phyloP scores from a whole-genome alignment of 1,284 basidiomycete species.

The Blastosporella zonata region DNA sequence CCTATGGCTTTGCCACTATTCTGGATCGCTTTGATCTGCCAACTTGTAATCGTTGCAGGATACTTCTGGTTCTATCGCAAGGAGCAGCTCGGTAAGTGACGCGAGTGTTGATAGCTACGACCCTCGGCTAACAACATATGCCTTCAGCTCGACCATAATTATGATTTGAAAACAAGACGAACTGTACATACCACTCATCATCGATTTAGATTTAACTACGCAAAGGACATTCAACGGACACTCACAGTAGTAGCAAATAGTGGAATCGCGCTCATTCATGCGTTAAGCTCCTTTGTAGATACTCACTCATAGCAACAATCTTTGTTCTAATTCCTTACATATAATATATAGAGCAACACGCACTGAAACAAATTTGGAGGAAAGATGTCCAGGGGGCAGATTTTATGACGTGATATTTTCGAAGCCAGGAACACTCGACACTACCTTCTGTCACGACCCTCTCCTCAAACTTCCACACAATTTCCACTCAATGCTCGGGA shows the following conservation, averaged over 20 bases:
- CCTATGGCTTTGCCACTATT: constrained; percentile 80
- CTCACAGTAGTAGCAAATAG: constrained; percentile 7
- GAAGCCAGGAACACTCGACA: no score
- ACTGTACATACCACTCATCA: constrained; percentile 1
- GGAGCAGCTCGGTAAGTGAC: constrained; percentile 68
- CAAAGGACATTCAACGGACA: constrained; percentile 12
- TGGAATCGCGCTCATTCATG: not conserved
- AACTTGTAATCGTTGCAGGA: constrained; percentile 81
- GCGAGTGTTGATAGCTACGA: not conserved
- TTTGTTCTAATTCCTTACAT: not conserved
- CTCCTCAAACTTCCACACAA: not conserved
- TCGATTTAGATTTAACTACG: constrained; percentile 1
- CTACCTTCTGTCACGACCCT: no score
- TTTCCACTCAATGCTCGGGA: constrained; percentile 54
- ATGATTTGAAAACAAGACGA: not conserved
- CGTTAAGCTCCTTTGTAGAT: constrained; percentile 8
- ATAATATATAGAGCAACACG: no score
- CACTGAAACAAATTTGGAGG: no score
- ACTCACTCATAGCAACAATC: constrained; percentile 9
- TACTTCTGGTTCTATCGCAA: constrained; percentile 96
- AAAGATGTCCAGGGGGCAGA: no score
- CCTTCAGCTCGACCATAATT: constrained; percentile 34
- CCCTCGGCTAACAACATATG: not conserved
- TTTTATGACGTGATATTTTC: no score
- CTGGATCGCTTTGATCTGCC: constrained; percentile 82